Evolutionary conservation across 1,284 basidiomycete species (phyloP).

Genomic region (Austroboletus novae-zelandiae): DNA sequence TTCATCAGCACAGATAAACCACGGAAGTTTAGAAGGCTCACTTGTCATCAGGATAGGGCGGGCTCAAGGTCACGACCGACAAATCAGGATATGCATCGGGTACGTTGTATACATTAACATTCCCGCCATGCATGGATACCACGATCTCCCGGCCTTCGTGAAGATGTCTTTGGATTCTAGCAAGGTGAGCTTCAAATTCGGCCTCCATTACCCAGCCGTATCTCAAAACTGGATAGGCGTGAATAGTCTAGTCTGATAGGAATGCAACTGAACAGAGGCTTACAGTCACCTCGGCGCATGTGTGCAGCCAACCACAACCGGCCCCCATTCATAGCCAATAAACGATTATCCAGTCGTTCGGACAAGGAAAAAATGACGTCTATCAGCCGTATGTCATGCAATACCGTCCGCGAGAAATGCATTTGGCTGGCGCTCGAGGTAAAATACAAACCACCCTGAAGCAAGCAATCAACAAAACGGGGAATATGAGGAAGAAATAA

Average conservation of each 20-base stretch:
- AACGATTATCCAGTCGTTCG: constrained; percentile 32
- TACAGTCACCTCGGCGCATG: constrained; percentile 48
- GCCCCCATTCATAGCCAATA: constrained; percentile 34
- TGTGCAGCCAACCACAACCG: constrained; percentile 47
- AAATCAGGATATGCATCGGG: constrained; percentile 24
- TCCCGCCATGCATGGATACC: constrained; percentile 16
- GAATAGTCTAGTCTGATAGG: neutral
- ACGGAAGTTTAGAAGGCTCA: constrained; percentile 5
- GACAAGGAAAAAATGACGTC: constrained; percentile 34
- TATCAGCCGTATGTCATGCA: constrained; percentile 35
- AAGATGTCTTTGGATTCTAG: constrained; percentile 36
- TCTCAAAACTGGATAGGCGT: constrained; percentile 18
- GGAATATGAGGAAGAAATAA: neutral
- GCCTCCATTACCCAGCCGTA: constrained; percentile 38
- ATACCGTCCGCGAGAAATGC: constrained; percentile 36
- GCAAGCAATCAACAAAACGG: neutral
- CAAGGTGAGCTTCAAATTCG: constrained; percentile 35
- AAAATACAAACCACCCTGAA: constrained; percentile 41
- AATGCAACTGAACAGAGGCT: constrained; percentile 5
- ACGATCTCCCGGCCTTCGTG: constrained; percentile 31
- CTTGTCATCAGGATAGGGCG: constrained; percentile 26
- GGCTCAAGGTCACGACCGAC: constrained; percentile 21
- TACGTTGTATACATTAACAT: constrained; percentile 26
- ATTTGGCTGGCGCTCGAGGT: constrained; percentile 31
- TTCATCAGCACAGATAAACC: neutral